Evolutionary conservation across 2,329 filamentous ascomycete species (phyloP), one percentile per base, ranked within the genome.

Genomic region (Neophaeococcomyces aloes): DNA sequence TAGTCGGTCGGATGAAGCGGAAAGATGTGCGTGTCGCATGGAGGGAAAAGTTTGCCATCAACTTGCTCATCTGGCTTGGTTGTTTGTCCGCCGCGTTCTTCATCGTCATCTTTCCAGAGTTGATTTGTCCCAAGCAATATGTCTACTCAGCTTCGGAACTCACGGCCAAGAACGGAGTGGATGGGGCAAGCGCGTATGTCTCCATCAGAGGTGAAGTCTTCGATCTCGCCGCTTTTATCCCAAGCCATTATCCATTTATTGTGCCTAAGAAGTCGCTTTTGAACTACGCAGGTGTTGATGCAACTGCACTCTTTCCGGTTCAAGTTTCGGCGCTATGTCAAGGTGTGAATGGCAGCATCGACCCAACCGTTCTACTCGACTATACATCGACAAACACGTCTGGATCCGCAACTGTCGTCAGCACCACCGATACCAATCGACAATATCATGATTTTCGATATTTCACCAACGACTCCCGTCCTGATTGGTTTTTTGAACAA

Each of bases 11-110:
- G 40, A 95, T 95, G 82, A 76, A 83, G 47, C 84, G 91, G 48
- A 93, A 93, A 60, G 91, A 98, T 61, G 79, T 98, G 7, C 83
- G 88, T 18, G 74, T 83, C 61, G 91, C 91, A 1, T 98, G 91
- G 91, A 76, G 91, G 59, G 91, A 98, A 63, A 98, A 98, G 71
- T 63, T 98, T 47, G 89, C 91, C 42, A 98, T 98, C 73, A 98
- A 98, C 69, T 72, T 98, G 62, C 75, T 96, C 59, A 98, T 98
- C 60, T 98, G 93, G 91, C 68, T 89, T 45, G 77, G 75, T 60
- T 96, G 89, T 65, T 69, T 67, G 13, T 64, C 84, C 38, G 79
- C 85, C 21, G 75, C 83, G 44, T 98, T 98, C 70, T 83, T 98
- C 71, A 86, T 96, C 57, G 74, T 96, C 48, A 74, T 80, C 44